Conservation (phyloP, 805 yeast genomes). For the Myxozyma udenii region DNA sequence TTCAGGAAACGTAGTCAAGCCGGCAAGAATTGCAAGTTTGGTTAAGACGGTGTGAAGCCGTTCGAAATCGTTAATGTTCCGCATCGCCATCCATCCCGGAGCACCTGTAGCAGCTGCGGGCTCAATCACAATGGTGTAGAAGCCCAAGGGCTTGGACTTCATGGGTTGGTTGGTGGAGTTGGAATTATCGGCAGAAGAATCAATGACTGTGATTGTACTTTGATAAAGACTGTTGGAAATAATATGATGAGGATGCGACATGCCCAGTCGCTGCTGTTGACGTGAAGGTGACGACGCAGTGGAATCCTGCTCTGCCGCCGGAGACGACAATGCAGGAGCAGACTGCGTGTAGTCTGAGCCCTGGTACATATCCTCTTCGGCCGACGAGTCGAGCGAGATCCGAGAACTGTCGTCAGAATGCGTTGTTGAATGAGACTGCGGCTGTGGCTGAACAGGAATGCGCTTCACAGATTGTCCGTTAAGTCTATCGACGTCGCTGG, state of each 20-base stretch:
- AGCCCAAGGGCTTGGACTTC: constrained; percentile 23
- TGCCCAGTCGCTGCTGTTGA: too few species aligned
- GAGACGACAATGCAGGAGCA: too few species aligned
- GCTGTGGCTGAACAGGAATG: too few species aligned
- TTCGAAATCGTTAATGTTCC: constrained; percentile 28
- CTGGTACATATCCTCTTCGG: too few species aligned
- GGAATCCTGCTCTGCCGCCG: too few species aligned
- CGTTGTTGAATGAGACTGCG: too few species aligned
- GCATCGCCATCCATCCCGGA: constrained; percentile 33
- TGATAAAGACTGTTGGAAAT: constrained; percentile 7
- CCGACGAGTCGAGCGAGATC: too few species aligned
- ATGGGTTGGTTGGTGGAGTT: constrained; percentile 9
- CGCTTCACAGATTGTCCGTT: not conserved
- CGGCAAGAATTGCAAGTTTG: constrained; percentile 30
- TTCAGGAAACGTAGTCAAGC: constrained; percentile 27
- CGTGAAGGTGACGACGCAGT: too few species aligned
- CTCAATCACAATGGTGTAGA: constrained; percentile 29
- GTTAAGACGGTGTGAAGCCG: constrained; percentile 25
- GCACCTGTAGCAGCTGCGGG: constrained; percentile 16
- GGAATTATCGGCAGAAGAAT: constrained; percentile 24
- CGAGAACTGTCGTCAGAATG: too few species aligned
- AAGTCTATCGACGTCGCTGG: not conserved
- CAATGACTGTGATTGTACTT: constrained; percentile 21
- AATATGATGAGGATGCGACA: too few species aligned
- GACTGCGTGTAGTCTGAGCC: too few species aligned